Conservation (phyloP, 2,329 filamentous ascomycete genomes). For the Zarea fungicola region DNA sequence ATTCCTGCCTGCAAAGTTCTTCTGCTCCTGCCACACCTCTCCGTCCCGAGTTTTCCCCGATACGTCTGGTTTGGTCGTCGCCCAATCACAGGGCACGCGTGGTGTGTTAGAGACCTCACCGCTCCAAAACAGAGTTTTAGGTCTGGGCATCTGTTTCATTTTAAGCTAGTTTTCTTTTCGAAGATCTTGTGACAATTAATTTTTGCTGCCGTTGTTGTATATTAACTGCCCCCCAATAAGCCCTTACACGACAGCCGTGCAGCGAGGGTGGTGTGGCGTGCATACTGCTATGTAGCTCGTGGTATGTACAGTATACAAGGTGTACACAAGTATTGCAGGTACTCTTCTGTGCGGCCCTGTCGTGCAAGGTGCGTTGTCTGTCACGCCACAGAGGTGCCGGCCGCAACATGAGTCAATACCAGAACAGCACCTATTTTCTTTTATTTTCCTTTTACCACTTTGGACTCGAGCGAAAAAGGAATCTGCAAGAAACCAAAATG, state of each 20-base stretch:
- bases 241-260: no score
- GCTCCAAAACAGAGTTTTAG: background rate
- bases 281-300: no score
- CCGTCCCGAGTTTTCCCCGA: slow-evolving; percentile 12
- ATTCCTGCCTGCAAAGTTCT: no score
- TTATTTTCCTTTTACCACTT: background rate
- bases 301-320: no score
- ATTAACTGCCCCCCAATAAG: no score
- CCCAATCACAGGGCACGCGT: background rate
- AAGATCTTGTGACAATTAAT: no score
- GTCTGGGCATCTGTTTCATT: background rate
- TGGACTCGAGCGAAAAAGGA: background rate
- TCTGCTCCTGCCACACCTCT: background rate
- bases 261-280: no score
- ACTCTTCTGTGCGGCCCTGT: background rate
- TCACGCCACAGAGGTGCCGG: slow-evolving; percentile 1
- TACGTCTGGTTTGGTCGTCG: background rate
- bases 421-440: background rate
- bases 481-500: no score
- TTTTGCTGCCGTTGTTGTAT: no score
- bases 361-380: background rate
- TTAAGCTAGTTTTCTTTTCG: background rate
- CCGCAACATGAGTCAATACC: slow-evolving; percentile 2
- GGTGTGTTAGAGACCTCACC: slow-evolving; percentile 8
- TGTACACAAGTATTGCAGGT: background rate